Conservation (phyloP, 306 rosid species). For the Pterocarpus macrocarpus region DNA sequence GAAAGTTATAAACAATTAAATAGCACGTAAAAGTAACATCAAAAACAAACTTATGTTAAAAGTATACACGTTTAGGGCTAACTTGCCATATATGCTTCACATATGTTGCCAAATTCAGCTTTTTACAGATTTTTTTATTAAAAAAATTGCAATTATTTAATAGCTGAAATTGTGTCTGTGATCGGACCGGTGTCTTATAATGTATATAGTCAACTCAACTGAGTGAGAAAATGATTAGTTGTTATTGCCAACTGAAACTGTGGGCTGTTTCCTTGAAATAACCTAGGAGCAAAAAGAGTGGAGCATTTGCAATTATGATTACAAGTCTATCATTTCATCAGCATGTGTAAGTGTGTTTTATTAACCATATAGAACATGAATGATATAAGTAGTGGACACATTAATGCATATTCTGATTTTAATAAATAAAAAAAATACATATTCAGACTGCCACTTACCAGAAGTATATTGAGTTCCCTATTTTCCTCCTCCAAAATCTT, state of each 20-base stretch:
- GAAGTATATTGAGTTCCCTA: conserved; percentile 69
- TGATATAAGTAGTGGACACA: conserved; percentile 7
- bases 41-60: neutral
- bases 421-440: neutral
- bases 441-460: conserved; percentile 60
- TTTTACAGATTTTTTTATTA: no score
- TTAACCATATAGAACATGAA: neutral
- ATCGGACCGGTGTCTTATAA: no score
- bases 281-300: neutral
- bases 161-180: no score
- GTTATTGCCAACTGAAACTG: neutral
- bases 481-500: conserved; percentile 74
- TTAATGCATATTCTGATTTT: neutral
- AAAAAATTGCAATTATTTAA: no score
- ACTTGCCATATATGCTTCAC: no score
- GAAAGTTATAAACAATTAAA: conserved; percentile 2
- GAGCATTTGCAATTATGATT: conserved; percentile 6
- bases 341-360: neutral
- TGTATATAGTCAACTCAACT: no score
- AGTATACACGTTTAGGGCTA: no score
- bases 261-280: neutral
- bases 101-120: no score
- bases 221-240: no score
- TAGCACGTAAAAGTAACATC: no score
- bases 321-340: conserved; percentile 16